Evolutionary conservation across 2,329 filamentous ascomycete species (phyloP), one percentile per base, ranked within the genome.

Genomic region (Harringtonia lauricola): DNA sequence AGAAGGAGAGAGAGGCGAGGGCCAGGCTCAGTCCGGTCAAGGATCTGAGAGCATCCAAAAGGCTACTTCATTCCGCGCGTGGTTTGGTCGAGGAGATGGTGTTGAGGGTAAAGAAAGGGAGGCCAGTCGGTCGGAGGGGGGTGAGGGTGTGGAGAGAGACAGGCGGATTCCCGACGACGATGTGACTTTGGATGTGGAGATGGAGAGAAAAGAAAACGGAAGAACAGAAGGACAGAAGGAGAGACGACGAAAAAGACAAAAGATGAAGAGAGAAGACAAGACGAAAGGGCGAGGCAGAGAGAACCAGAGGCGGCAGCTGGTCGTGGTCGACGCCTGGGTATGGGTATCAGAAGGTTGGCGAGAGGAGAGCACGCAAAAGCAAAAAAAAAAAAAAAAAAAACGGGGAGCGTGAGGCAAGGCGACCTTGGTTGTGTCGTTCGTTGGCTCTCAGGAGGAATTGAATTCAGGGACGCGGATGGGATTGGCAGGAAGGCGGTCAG

Each of bases 41-140:
- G 73, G 72, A 75, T 67, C 71, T 75, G 72, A 75, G 71, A 62
- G 60, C 64, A 65, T 64, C 62, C 63, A 65, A 61, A 59, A 58
- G 62, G 64, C 69, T 76, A 76, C 72, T 71, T 69, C 73, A 77
- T 77, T 70, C 69, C 72, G 70, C 45, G 24, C 15, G 33, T 39
- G 34, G 31, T 7, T 13, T 9, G 26, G 9, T 18, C 15, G 33
- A 35, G 3, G 12, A 18, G n/a, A 7, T 18, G 33, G 19, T n/a
- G 33, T 3, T 9, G 8, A 6, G 6, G 17, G 18, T 12, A 17
- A 29, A 8, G 26, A 29, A 17, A 29, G 14, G 36, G 24, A 29
- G 28, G 18, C 17, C 17, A 6, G 24, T 26, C 24, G 24, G 24
- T 29, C 14, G 3, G 28, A 29, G 22, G 18, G 12, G 37, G 4